Base-by-base conservation (phyloP, 768 basidiomycete species). In the Kwoniella sp. region DNA sequence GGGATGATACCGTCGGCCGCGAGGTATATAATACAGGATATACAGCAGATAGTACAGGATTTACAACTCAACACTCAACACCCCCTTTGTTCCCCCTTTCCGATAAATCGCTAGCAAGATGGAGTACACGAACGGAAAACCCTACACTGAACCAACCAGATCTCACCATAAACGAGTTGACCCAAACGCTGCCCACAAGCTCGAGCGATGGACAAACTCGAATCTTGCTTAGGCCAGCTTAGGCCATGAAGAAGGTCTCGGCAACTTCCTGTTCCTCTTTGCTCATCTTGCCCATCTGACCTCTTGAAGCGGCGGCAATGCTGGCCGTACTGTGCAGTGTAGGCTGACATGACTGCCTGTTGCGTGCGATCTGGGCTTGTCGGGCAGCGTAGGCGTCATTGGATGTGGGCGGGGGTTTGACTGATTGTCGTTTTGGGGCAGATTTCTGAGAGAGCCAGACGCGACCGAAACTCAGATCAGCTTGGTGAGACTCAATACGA, bases 221-320 rank as follows among this genome's bases (percentile, higher is more conserved):
- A 33, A 33, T 13, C 33, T 33, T 33, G 33, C 33, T 33, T 13
- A 33, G 13, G 7, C 33, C 33, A 33, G 33, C 33, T 33, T 65
- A 76, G 44, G 70, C 64, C 68, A 74, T 36, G 73, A 77, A 77
- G 71, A 77, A 77, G 1, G 69, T 71, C 65, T 77, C 76, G 15
- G 67, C 68, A 30, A 73, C 53, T 26, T 77, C 73, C 60, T 60
- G 53, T 30, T 74, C 65, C 26, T 74, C 73, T 37, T 77, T 74
- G 40, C 55, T 64, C 48, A 57, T 17, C n/a, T 52, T 52, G 7
- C 29, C 48, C 61, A 55, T 61, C 30, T 60, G 58, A 30, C 60
- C 54, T 29, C 60, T 55, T 10, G 60, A 53, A 2, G 60, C 44
- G 22, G 60, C 60, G 7, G 60, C 60, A 17, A 77, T 52, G 24